Evolutionary conservation across 2,329 filamentous ascomycete genomes (phyloP), one percentile per base, ranked within the genome.

Genomic region (Pestalotiopsis sp.): DNA sequence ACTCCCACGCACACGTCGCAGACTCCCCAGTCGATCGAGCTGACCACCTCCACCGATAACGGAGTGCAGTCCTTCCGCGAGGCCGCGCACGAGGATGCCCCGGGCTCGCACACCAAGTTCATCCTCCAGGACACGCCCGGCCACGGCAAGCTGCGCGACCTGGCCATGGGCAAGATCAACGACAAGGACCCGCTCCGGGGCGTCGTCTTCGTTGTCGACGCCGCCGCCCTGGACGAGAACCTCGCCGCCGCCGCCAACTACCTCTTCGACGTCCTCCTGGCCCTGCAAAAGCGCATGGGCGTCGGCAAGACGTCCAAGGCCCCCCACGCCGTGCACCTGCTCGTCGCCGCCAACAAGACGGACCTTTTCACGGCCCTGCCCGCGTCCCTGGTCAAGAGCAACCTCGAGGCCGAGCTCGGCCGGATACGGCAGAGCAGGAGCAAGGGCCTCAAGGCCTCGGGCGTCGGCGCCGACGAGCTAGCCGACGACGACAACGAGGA

Each of bases 281-380:
- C 88, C 3, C 84, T 99, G 69, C 96, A 98, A 83, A 92, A 91
- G 80, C 87, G 91, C 61, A 87, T 90, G 63, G 87, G 88, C 38
- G 81, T 81, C 70, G 79, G 82, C 52, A 90, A 86, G 71, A 85
- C 86, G 1, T 84, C 86, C 61, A 91, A 89, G 74, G 84, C 84
- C 0, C 86, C 88, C 0, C 81, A 84, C 25, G 85, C 88, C 25
- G 86, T 96, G 9, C 90, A 93, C 0, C 86, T 99, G 7, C 86
- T 99, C 45, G 84, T 99, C 41, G 95, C 94, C 1, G 95, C 94
- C 67, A 99, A 98, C 82, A 99, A 99, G 86, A 88, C 94, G 78
- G 96, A 99, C 79, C 86, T 99, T 1, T 99, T 99, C 79, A 98
- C 96, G 0, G 94, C 95, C 7, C 83, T 98, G 65, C 96, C 96